Conservation (phyloP, 306 rosid genomes). For the Vachellia collinsii region DNA sequence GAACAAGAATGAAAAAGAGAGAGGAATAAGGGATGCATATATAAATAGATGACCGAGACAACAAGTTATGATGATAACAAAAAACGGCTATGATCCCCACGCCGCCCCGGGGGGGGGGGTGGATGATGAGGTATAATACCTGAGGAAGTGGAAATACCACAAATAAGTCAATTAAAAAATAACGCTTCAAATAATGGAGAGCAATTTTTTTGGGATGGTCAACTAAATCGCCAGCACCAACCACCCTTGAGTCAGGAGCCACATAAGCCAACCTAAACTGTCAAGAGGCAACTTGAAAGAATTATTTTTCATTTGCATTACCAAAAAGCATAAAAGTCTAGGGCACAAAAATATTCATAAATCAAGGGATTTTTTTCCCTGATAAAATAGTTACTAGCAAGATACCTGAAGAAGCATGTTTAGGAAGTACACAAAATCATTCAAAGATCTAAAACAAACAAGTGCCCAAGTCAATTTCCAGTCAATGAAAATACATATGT, state of each 20-base stretch:
- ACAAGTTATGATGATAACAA: slow-evolving; percentile 2
- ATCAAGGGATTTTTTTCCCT: neutral
- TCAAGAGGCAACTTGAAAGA: slow-evolving; percentile 26
- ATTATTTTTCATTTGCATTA: slow-evolving; percentile 8
- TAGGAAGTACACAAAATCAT: slow-evolving; percentile 67
- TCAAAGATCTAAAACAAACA: slow-evolving; percentile 72
- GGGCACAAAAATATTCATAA: neutral
- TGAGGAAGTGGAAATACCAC: slow-evolving; percentile 82
- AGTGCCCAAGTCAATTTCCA: slow-evolving; percentile 47
- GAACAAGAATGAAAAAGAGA: neutral
- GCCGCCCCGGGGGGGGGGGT: no score
- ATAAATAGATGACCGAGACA: slow-evolving; percentile 17
- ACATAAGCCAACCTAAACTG: slow-evolving; percentile 94
- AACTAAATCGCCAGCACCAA: slow-evolving; percentile 89
- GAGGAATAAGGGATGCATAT: neutral
- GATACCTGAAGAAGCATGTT: slow-evolving; percentile 86
- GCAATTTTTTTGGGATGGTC: slow-evolving; percentile 84
- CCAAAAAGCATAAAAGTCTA: slow-evolving; percentile 17
- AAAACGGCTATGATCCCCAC: neutral
- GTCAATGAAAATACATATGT: slow-evolving; percentile 59
- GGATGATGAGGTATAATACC: slow-evolving; percentile 40
- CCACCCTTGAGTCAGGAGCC: slow-evolving; percentile 78
- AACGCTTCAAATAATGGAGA: slow-evolving; percentile 57
- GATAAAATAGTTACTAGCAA: slow-evolving; percentile 14
- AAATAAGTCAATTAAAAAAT: slow-evolving; percentile 64